These are phyloP conservation scores for Amanita molliuscula DNA, from an alignment of 768 basidiomycete genomes.

Conservation along the genomic window DNA sequence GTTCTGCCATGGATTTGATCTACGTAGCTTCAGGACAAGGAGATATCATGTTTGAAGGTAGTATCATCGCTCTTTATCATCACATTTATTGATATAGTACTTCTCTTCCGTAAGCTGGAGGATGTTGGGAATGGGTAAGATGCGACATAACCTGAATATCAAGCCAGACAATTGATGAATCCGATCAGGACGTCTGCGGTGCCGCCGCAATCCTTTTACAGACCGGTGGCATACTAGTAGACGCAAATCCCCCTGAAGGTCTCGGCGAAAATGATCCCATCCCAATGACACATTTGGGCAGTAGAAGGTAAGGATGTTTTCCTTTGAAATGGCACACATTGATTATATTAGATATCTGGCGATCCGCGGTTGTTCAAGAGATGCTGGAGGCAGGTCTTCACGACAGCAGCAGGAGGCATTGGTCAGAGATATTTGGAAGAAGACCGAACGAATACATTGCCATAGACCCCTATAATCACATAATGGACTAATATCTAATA, in stretches of 20 bases:
- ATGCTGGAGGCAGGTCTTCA: slow-evolving; percentile 10
- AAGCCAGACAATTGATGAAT: neutral
- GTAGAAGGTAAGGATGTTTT: slow-evolving; percentile 7
- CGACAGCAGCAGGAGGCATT: slow-evolving; percentile 14
- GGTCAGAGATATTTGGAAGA: slow-evolving; percentile 16
- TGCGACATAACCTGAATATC: neutral
- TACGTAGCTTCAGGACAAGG: slow-evolving; percentile 16
- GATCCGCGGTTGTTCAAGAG: slow-evolving; percentile 14
- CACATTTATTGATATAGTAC: neutral
- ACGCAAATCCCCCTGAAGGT: slow-evolving; percentile 13
- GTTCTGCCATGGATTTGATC: slow-evolving; percentile 17
- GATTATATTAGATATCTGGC: slow-evolving; percentile 11
- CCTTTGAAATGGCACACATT: neutral
- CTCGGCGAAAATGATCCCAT: slow-evolving; percentile 11
- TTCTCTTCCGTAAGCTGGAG: slow-evolving; percentile 8
- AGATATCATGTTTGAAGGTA: slow-evolving; percentile 18
- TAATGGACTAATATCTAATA: neutral
- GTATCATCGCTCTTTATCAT: neutral
- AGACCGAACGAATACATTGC: slow-evolving; percentile 14
- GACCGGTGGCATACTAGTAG: slow-evolving; percentile 16
- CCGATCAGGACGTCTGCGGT: slow-evolving; percentile 15
- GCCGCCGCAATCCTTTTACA: slow-evolving; percentile 16
- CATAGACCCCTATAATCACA: slow-evolving; percentile 9
- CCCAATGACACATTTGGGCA: slow-evolving; percentile 15
- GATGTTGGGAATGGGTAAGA: slow-evolving; percentile 19